Evolutionary conservation across 148 eudicot species (phyloP), one percentile per base, ranked within the genome.

Genomic region (Rhododendron griersonianum): DNA sequence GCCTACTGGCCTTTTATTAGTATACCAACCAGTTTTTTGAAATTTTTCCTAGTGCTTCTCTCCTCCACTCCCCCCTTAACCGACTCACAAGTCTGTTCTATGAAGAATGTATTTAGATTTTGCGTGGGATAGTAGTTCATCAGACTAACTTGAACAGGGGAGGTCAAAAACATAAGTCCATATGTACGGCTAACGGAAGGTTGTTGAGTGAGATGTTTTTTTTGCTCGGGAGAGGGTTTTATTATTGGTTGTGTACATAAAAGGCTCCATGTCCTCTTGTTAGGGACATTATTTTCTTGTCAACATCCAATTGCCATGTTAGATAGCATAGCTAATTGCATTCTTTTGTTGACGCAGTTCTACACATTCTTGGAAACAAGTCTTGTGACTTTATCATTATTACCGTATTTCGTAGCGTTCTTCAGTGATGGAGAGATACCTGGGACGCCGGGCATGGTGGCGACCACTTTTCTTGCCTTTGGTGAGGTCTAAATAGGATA

Each of bases 391-490:
- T 76, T 98, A 83, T 91, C 98, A 41, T 88, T 98, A 84, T 85
- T 98, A 85, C 98, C 96, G 6, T 92, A 93, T 81, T 95, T 98
- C 89, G 91, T 98, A 86, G 93, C 93, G 87, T 98, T 98, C 93
- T 98, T 98, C 84, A 91, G 92, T 81, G 99, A 98, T 47, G 99
- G 90, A 61, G 99, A 98, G 89, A 94, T 98, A 90, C 93, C 95
- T 86, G 99, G 93, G 74, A 84, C 98, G 19, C 98, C 99, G 25
- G 93, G 96, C 90, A 90, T 92, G 83, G 92, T 98, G 84, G 99
- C 98, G 10, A 93, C 98, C 57, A 98, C 99, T 91, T 98, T 98
- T 89, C 96, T 98, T 86, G 92, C 99, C 39, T 98, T 98, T 91
- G 99, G 99, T 98, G 94, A 88, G 88, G 74, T 41, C 76, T 78